A percentile compares a stretch with the other conserved stretches of the same genome.
phyloP scores from a whole-genome alignment of 2,329 filamentous ascomycete genomes.

The Alternaria brassicae region DNA sequence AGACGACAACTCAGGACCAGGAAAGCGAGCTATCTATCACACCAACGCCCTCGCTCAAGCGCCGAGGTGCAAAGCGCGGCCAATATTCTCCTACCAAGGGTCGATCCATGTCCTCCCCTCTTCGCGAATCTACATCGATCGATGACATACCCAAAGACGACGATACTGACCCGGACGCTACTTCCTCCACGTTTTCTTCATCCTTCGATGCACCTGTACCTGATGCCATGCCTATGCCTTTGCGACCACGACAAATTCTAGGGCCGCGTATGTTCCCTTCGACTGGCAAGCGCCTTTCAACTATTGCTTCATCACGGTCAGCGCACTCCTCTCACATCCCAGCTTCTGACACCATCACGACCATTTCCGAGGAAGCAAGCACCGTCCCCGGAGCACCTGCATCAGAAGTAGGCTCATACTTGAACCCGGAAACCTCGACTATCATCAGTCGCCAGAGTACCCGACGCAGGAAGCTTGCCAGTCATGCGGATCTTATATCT shows the following conservation, averaged over 20 bases:
- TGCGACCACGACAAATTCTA: constrained; percentile 46
- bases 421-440: constrained; percentile 44
- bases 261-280: constrained; percentile 59
- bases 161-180: constrained; percentile 34
- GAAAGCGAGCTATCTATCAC: constrained; percentile 32
- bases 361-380: constrained; percentile 25
- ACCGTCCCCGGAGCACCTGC: constrained; percentile 30
- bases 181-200: constrained; percentile 44
- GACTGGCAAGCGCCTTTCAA: constrained; percentile 64
- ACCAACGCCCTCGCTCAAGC: constrained; percentile 47
- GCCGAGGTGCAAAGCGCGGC: constrained; percentile 48
- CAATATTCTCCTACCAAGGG: constrained; percentile 53
- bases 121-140: constrained; percentile 34
- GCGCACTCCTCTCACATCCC: constrained; percentile 37
- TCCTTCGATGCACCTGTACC: constrained; percentile 45
- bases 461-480: constrained; percentile 74
- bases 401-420: constrained; percentile 39
- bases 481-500: constrained; percentile 92
- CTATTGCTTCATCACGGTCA: constrained; percentile 63
- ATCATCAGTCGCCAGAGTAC: constrained; percentile 57
- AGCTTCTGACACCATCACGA: constrained; percentile 35
- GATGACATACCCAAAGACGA: constrained; percentile 30
- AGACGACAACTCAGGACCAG: constrained; percentile 24
- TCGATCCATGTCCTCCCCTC: constrained; percentile 41
- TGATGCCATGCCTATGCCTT: constrained; percentile 42